These are phyloP conservation scores for Agastache rugosa DNA, from an alignment of 257 asterid genomes.

Conservation along the genomic window DNA sequence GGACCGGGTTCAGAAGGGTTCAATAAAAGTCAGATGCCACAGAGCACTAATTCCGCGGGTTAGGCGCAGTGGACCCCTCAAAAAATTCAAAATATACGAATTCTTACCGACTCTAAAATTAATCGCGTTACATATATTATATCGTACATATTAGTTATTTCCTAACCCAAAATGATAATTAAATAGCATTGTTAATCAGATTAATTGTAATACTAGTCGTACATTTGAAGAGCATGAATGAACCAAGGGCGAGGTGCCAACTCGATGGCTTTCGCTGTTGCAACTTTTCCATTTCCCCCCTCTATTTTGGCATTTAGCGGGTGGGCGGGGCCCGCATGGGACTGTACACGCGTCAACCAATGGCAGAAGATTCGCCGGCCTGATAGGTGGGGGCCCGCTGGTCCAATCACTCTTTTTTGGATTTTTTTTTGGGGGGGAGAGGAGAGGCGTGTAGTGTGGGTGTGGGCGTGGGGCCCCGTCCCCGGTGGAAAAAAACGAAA, in stretches of 20 bases:
- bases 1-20: not conserved
- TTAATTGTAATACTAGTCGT: not conserved
- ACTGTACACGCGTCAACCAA: constrained; percentile 76
- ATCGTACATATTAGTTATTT: not conserved
- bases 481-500: constrained; percentile 15
- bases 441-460: constrained; percentile 63
- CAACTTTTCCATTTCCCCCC: not conserved
- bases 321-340: constrained; percentile 21
- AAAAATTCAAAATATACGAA: not conserved
- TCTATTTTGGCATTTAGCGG: constrained; percentile 36
- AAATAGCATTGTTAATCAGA: no score
- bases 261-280: constrained; percentile 29
- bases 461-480: constrained; percentile 28
- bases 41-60: constrained; percentile 37
- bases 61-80: constrained; percentile 38
- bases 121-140: not conserved
- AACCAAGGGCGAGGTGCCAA: constrained; percentile 25
- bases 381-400: constrained; percentile 40
- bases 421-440: constrained; percentile 20
- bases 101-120: not conserved
- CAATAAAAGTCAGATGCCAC: constrained; percentile 35
- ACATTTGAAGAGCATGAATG: not conserved
- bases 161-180: not conserved
- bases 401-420: constrained; percentile 59
- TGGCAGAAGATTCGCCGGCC: constrained; percentile 53